Conservation (phyloP, 805 yeast genomes). For the Millerozyma miso region DNA sequence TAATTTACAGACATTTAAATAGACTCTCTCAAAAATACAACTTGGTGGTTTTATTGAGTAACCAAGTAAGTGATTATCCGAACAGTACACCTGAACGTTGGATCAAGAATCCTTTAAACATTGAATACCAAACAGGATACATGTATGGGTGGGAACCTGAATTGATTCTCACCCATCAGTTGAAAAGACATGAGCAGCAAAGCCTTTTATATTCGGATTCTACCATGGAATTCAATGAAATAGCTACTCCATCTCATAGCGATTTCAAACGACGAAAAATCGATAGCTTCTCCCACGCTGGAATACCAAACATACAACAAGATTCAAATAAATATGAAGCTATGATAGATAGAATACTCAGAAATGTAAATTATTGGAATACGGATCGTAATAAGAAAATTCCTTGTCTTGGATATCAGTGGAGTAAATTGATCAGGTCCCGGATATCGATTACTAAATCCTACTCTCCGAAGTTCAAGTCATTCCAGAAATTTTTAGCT, state of each 20-base stretch:
- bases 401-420: slow-evolving; percentile 31
- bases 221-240: neutral
- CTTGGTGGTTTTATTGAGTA: slow-evolving; percentile 65
- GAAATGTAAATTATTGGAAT: neutral
- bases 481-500: neutral
- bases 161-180: slow-evolving; percentile 19
- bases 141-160: slow-evolving; percentile 69
- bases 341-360: neutral
- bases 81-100: slow-evolving; percentile 9
- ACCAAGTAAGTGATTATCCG: slow-evolving; percentile 73
- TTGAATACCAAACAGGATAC: slow-evolving; percentile 69
- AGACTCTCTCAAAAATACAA: slow-evolving; percentile 43
- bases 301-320: neutral
- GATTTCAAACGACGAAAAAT: neutral
- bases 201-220: neutral
- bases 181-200: neutral
- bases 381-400: slow-evolving; percentile 9
- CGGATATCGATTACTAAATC: slow-evolving; percentile 25
- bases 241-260: slow-evolving; percentile 2
- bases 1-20: slow-evolving; percentile 45
- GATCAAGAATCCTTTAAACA: slow-evolving; percentile 31
- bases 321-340: neutral
- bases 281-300: neutral
- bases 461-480: slow-evolving; percentile 18
- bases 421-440: slow-evolving; percentile 24